Base-by-base conservation (phyloP, 306 rosid genomes). In the Trifolium repens region DNA sequence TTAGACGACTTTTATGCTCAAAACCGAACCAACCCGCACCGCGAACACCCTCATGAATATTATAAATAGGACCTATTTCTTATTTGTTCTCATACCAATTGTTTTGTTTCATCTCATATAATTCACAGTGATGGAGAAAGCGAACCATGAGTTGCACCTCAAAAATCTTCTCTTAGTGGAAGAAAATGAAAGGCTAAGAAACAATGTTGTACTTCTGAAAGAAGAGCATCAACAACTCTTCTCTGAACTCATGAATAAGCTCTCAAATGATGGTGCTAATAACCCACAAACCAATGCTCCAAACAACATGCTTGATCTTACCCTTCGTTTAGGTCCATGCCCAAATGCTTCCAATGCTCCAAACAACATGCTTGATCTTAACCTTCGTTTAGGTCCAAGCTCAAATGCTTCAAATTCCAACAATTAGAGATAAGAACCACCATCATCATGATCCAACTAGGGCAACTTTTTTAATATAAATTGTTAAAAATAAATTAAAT, bases 141-240 rank as follows among this genome's bases (percentile, higher is more conserved):
- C 89, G 73, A 94, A 94, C 91, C 87, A 92, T 40, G 90, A 94
- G 78, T 83, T 94, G 77, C 87, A 84, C 80, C 72, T 75, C 78
- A 88, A 94, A 83, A 94, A 94, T 88, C 88, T 91, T 74, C 88
- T 82, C 91, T 89, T 94, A 80, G 83, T 91, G 91, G 82, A 89
- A 71, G 97, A 94, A 86, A 94, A 94, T 72, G 97, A 91, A 71
- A 89, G 70, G 86, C 83, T 94, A 13, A 91, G 97, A 87, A 91
- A 94, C 92, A 91, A 90, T 37, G 98, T 96, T 6, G 90, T 90
- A 55, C 27, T 86, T 81, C 89, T 94, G 15, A 90, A 89, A 75
- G 91, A 94, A 67, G 97, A 91, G 90, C 90, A 94, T 71, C 96
- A 94, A 54, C 83, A 75, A 4, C 88, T 94, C 39, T 93, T 90